Evolutionary conservation across 2,329 filamentous ascomycete genomes (phyloP), one percentile per base, ranked within the genome.

Genomic region (Coniochaeta sp.): DNA sequence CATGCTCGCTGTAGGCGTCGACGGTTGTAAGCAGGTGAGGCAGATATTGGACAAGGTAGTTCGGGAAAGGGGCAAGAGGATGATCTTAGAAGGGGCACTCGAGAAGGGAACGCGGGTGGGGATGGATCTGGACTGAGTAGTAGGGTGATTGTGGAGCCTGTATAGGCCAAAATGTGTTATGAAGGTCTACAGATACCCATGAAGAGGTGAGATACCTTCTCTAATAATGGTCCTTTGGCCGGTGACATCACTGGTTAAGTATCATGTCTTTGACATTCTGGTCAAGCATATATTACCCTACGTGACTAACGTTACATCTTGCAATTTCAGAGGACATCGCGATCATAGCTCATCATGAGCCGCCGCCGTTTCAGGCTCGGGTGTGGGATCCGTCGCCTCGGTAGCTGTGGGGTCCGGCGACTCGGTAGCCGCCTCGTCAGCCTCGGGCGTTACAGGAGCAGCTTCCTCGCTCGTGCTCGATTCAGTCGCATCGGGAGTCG

Each of bases 1-100:
- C 1, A 96, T 99, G 93, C 77, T 99, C 67, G 91, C 90, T 0
- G 91, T 96, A 1, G 93, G 89, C 0, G 86, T 97, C 56, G 93
- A 97, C 71, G 95, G 93, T 5, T 98, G 93, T 74, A 91, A 89
- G 74, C 89, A 93, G 71, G 87, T 98, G 42, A 83, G 90, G 64
- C 82, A 86, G 65, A 89, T 96, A 57, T 71, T 99, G 68, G 93
- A 98, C 72, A 80, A 81, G 7, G 88, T 96, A 16, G 87, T 98
- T 54, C 85, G 88, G 70, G 84, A 84, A 52, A 87, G 88, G 72
- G 89, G 89, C 3, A 79, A 75, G 61, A 81, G 80, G 70, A 84
- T 91, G 77, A 72, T 91, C 16, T 76, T 78, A 50, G 83, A 84
- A 64, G 81, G 81, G 0, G 75, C 76, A 4, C 76, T 81, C 26